Conservation (phyloP, 2,329 filamentous ascomycete genomes). For the Juglanconis sp. region DNA sequence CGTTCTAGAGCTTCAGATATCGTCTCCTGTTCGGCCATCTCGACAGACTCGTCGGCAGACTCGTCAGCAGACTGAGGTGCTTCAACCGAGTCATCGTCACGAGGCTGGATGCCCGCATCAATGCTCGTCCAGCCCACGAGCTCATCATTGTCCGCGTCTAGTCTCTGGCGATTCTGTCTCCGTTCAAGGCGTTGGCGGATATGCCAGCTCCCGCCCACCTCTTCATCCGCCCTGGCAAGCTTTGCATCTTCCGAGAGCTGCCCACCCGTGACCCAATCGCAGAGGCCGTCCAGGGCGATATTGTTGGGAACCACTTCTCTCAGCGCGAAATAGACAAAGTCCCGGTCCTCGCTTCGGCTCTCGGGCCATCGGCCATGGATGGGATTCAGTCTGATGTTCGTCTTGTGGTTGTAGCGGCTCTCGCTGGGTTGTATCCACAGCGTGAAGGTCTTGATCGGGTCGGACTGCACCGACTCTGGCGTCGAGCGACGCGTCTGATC, state of each 20-base stretch:
- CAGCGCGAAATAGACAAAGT: slow-evolving; percentile 36
- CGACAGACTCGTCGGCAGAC: no score
- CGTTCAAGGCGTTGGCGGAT: slow-evolving; percentile 13
- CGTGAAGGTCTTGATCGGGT: slow-evolving; percentile 35
- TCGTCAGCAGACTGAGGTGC: background rate
- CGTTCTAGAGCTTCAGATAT: background rate
- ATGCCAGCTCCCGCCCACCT: slow-evolving; percentile 17
- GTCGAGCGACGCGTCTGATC: background rate
- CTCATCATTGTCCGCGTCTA: background rate
- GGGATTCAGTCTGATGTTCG: slow-evolving; percentile 32
- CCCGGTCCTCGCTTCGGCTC: slow-evolving; percentile 21
- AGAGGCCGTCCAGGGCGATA: slow-evolving; percentile 36
- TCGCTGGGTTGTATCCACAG: slow-evolving; percentile 38
- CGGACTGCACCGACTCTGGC: slow-evolving; percentile 1
- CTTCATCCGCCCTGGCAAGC: slow-evolving; percentile 9
- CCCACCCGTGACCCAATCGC: slow-evolving; percentile 39
- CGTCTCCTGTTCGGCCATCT: background rate
- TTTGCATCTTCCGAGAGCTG: slow-evolving; percentile 21
- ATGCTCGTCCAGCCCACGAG: slow-evolving; percentile 6
- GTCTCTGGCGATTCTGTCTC: background rate
- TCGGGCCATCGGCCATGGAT: slow-evolving; percentile 42
- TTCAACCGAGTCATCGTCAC: background rate
- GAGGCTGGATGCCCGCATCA: background rate
- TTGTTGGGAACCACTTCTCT: slow-evolving; percentile 36
- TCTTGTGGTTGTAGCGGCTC: slow-evolving; percentile 42